Evolutionary conservation across 2,329 filamentous ascomycete species (phyloP), one percentile per base, ranked within the genome.

Genomic region (Talaromyces islandicus): DNA sequence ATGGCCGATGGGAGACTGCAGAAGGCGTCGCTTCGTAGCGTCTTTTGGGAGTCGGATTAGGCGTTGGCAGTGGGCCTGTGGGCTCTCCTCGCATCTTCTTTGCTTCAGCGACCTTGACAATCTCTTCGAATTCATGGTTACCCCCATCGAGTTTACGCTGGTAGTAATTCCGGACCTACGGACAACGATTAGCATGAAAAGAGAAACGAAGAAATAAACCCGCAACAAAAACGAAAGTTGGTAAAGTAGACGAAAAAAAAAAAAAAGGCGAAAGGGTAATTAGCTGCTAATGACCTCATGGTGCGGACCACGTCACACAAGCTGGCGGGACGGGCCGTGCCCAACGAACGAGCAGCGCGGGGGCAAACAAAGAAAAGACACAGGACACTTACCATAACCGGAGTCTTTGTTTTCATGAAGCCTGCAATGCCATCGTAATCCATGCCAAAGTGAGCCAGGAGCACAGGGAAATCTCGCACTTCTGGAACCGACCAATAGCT

Each of bases 401-500:
- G 73, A 11, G 79, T 81, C 65, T 81, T 81, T 1, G 79, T 79
- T 64, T 79, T 81, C 79, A 81, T 80, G 54, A 75, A 77, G 46
- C 75, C 73, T 4, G 79, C 78, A 59, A 81, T 81, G 14, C 73
- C 76, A 60, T 78, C 76, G 63, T 78, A 81, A 66, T 81, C 76
- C 30, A 71, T 75, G 21, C 79, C 79, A 68, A 77, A 81, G 64
- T 80, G 76, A 17, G 70, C 72, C 41, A 81, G 66, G 48, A 80
- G 65, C 14, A 72, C 71, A 2, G 75, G 74, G 60, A 81, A 81
- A 62, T 81, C 78, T 41, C 73, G 71, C 63, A 78, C 74, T 64
- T 81, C 79, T 12, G 78, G 77, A 17, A 81, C 79, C 61, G 79
- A 81, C 79, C 79, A 81, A 66, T 81, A 81, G 60, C 79, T 81